Evolutionary conservation across 2,329 filamentous ascomycete species (phyloP).

Genomic region (Colletotrichum spinosum): DNA sequence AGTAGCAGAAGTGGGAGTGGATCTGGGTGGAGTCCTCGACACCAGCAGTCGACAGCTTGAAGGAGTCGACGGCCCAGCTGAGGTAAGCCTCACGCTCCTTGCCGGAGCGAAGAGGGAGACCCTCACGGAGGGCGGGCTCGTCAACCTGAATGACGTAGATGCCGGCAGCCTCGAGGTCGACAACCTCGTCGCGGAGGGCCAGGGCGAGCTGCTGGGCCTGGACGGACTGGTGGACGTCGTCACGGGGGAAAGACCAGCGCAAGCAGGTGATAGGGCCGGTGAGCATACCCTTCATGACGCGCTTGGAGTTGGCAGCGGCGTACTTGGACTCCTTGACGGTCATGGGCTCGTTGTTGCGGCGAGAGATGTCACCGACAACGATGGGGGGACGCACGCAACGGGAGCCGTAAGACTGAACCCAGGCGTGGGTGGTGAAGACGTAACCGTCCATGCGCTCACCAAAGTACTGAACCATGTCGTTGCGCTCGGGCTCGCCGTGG

Average conservation of each 20-base stretch:
- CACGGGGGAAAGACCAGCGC: slow-evolving; percentile 99
- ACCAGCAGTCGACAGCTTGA: slow-evolving; percentile 94
- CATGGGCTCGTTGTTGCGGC: slow-evolving; percentile 84
- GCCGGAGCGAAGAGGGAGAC: slow-evolving; percentile 94
- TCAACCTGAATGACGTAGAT: slow-evolving; percentile 99
- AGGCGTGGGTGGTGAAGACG: slow-evolving; percentile 98
- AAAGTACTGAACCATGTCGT: slow-evolving; percentile 99
- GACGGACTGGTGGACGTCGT: slow-evolving; percentile 98
- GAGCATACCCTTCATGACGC: slow-evolving; percentile 99
- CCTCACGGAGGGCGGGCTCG: slow-evolving; percentile 98
- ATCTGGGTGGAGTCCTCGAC: slow-evolving; percentile 98
- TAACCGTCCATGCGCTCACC: slow-evolving; percentile 97
- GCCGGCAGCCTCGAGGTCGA: slow-evolving; percentile 97
- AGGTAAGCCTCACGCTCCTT: slow-evolving; percentile 98
- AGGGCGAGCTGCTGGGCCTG: slow-evolving; percentile 99
- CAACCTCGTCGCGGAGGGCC: slow-evolving; percentile 96
- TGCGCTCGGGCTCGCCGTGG: slow-evolving; percentile 99
- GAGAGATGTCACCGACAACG: slow-evolving; percentile 98
- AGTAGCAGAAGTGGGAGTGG: slow-evolving; percentile 99
- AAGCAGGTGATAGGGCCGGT: slow-evolving; percentile 99
- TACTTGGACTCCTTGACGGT: slow-evolving; percentile 99
- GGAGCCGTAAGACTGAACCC: slow-evolving; percentile 98
- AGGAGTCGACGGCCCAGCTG: slow-evolving; percentile 96
- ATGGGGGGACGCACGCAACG: slow-evolving; percentile 98
- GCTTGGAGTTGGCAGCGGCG: slow-evolving; percentile 93